Evolutionary conservation across 441 rosid species (phyloP).

Genomic region (Viola pubescens): DNA sequence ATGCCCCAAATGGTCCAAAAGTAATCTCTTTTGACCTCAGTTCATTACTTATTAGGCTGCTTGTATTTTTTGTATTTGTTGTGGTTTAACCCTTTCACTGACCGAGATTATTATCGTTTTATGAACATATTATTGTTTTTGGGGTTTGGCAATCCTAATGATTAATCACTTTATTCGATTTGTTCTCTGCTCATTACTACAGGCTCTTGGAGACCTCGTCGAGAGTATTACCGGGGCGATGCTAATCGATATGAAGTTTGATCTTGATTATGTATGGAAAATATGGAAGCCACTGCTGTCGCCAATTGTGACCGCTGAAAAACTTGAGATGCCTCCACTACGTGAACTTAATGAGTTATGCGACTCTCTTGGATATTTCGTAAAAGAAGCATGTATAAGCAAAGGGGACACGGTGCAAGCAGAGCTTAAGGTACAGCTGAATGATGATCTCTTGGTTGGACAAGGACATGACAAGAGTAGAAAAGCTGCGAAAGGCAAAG

Average conservation of each 20-base stretch:
- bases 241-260: constrained; percentile 56
- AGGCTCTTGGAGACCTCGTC: constrained; percentile 92
- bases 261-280: constrained; percentile 76
- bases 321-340: constrained; percentile 70
- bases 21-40: constrained; percentile 25
- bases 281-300: constrained; percentile 66
- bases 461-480: constrained; percentile 50
- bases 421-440: constrained; percentile 58
- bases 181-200: constrained; percentile 17
- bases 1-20: constrained; percentile 68
- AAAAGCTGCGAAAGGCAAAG: constrained; percentile 76
- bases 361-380: constrained; percentile 68
- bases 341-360: constrained; percentile 75
- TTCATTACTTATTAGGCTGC: no score
- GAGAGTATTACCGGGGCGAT: constrained; percentile 92
- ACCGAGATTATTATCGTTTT: neutral
- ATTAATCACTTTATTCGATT: neutral
- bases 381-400: constrained; percentile 31
- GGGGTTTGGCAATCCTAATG: neutral
- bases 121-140: neutral
- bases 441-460: constrained; percentile 54
- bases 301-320: constrained; percentile 79
- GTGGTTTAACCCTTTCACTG: neutral
- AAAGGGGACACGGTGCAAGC: constrained; percentile 51
- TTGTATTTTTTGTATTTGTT: neutral